Evolutionary conservation across 2,329 filamentous ascomycete genomes (phyloP).

Genomic region (Aspergillus sp.): DNA sequence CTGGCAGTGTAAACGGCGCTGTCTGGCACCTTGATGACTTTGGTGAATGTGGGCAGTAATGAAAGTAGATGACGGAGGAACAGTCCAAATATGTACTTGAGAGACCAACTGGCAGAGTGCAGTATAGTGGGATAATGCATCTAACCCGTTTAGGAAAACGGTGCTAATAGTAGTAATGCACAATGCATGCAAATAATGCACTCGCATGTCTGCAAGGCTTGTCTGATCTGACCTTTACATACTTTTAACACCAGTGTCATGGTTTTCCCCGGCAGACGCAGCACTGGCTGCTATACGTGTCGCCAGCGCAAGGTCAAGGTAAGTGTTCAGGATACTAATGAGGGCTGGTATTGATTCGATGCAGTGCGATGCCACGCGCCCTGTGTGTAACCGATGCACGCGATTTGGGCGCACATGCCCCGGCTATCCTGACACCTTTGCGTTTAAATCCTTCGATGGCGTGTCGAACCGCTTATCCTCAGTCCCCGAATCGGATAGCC

Average conservation of each 20-base stretch:
- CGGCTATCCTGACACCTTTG: neutral
- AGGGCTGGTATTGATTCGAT: neutral
- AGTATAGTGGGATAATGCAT: no score
- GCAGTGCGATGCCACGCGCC: neutral
- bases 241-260: neutral
- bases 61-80: no score
- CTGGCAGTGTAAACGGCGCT: no score
- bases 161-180: no score
- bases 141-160: no score
- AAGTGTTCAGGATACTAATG: neutral
- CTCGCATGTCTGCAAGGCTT: neutral
- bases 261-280: neutral
- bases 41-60: no score
- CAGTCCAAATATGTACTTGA: no score
- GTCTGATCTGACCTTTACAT: neutral
- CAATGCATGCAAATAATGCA: no score
- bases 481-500: no score
- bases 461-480: neutral
- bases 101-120: no score
- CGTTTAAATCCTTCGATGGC: neutral
- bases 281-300: neutral
- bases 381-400: neutral
- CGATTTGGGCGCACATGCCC: neutral
- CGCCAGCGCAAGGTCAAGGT: constrained; percentile 2
- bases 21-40: no score